Evolutionary conservation across 176 grass and related monocot species (phyloP).

Genomic region (Triticum timopheevii): DNA sequence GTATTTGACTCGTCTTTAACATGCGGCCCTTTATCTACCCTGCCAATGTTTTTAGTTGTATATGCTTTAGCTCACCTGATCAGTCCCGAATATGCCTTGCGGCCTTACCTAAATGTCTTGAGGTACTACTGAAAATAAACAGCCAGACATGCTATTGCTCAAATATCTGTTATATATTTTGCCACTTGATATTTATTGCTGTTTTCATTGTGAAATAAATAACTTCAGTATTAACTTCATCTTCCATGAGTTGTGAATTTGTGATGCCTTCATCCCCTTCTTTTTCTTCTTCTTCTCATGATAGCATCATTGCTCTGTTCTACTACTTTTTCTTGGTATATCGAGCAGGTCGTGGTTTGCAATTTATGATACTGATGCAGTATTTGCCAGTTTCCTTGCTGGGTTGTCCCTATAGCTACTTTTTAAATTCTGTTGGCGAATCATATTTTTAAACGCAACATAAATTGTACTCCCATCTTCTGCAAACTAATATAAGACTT

Average conservation of each 20-base stretch:
- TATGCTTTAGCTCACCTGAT: not conserved
- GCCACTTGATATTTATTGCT: not conserved
- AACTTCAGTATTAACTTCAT: not conserved
- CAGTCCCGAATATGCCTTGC: not conserved
- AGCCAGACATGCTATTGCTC: not conserved
- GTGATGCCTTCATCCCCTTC: not conserved
- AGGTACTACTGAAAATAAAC: not conserved
- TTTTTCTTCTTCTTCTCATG: not conserved
- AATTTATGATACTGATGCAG: not conserved
- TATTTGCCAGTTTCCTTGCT: not conserved
- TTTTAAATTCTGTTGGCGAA: not conserved
- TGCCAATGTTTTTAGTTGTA: not conserved
- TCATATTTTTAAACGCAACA: not conserved
- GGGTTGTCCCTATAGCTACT: not conserved
- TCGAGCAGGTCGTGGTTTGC: not conserved
- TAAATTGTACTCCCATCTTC: not conserved
- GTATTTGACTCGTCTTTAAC: not conserved
- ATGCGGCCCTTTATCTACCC: not conserved
- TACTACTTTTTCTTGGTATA: not conserved
- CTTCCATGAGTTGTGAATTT: not conserved
- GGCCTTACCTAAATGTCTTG: not conserved
- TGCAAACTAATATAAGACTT: too few species aligned
- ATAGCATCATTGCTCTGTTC: not conserved
- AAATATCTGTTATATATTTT: too few species aligned
- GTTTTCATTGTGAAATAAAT: too few species aligned